Evolutionary conservation across 257 asterid species (phyloP), one percentile per base, ranked within the genome.

Genomic region (Solanum habrochaites): DNA sequence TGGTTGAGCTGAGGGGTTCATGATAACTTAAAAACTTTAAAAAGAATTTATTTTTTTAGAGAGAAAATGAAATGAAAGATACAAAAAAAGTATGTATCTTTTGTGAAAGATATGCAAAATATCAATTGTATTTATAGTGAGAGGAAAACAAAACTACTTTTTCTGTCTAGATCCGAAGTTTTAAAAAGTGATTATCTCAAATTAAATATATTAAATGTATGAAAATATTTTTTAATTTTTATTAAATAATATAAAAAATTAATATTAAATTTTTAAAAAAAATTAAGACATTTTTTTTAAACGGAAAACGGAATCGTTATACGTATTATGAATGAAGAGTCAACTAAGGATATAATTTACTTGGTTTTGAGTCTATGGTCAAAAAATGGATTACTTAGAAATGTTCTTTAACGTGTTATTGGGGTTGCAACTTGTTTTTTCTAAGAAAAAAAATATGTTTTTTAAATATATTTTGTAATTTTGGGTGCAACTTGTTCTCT

Each of bases 261-360:
- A n/a, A 62, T 0, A 11, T n/a, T 62, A 2, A 62, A 15, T 7
- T 0, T 6, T 16, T 6, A 2, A 0, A 0, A 2, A 56, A 42
- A 56, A 56, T 0, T 56, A 6, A 23, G 3, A 2, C 1, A 62
- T 62, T 62, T 7, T 62, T 62, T 62, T 62, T 23, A 4, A n/a
- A 62, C 4, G 7, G 16, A n/a, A 0, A 4, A 2, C 13, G 2
- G 0, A n/a, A 14, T 10, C 0, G n/a, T 2, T n/a, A 62, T 2
- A 62, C 69, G 2, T 11, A n/a, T 7, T 2, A 18, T 1, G 47
- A 35, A 71, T 43, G 8, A 35, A 10, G 47, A 71, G 27, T 35
- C 45, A 71, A 18, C 47, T 18, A 71, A 71, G 80, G 45, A 71
- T 35, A 1, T 16, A 23, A 35, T 18, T 64, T 35, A 64, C 71